Conservation (phyloP, 75 land plant species). For the Selaginella moellendorffii region DNA sequence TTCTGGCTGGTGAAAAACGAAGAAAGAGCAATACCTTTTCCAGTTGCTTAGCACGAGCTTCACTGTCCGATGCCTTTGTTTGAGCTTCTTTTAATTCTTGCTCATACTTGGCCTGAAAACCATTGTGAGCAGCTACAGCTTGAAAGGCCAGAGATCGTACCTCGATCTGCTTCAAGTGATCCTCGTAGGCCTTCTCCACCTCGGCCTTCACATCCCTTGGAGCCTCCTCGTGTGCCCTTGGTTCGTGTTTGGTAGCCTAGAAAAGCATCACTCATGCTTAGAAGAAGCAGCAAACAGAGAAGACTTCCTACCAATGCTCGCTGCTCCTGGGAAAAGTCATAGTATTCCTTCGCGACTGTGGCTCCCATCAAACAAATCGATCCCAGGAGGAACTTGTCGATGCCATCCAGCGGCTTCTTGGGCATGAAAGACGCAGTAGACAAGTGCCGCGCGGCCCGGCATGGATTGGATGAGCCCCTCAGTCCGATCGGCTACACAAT, state of each 20-base stretch:
- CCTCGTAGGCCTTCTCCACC: background rate
- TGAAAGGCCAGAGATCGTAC: too few relatives aligned
- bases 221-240: background rate
- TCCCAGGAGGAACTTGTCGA: background rate
- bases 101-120: background rate
- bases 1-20: too few relatives aligned
- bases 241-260: background rate
- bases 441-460: too few relatives aligned
- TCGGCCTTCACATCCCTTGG: background rate
- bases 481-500: background rate
- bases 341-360: background rate
- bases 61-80: background rate
- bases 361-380: background rate
- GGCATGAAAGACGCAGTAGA: background rate
- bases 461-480: too few relatives aligned
- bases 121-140: background rate
- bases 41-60: background rate
- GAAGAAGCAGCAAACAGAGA: too few relatives aligned
- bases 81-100: background rate
- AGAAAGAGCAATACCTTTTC: too few relatives aligned
- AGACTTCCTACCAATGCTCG: too few relatives aligned
- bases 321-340: background rate
- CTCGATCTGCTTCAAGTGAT: background rate
- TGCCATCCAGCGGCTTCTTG: background rate
- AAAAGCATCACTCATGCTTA: too few relatives aligned